Evolutionary conservation across 2,329 filamentous ascomycete species (phyloP).

Genomic region (Clonostachys sp.): DNA sequence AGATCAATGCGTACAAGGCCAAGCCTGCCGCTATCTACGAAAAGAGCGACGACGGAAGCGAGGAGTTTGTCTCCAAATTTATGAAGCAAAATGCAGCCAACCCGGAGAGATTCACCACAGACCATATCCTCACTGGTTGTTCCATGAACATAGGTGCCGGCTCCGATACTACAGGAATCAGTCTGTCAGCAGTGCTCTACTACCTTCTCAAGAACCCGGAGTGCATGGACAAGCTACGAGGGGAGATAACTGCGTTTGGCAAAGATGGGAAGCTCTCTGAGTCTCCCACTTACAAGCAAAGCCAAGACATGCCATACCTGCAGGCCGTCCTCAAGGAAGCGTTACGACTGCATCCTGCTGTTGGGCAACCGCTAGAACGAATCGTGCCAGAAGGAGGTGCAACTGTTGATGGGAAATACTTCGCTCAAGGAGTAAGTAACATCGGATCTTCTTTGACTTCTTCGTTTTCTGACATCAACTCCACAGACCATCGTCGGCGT

Average conservation of each 20-base stretch:
- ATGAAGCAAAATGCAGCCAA: constrained; percentile 24
- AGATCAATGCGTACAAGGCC: neutral
- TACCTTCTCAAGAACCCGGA: constrained; percentile 27
- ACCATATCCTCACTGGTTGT: constrained; percentile 11
- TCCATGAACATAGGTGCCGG: constrained; percentile 23
- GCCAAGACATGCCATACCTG: constrained; percentile 17
- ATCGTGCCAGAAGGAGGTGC: constrained; percentile 38
- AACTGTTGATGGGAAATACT: constrained; percentile 24
- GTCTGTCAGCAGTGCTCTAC: constrained; percentile 36
- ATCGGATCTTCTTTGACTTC: neutral
- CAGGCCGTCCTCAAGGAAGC: constrained; percentile 47
- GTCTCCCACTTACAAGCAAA: constrained; percentile 14
- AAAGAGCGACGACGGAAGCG: neutral
- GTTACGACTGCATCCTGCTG: constrained; percentile 42
- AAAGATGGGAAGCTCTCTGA: constrained; percentile 3
- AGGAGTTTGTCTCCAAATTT: constrained; percentile 2
- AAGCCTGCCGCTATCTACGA: neutral
- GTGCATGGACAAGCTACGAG: constrained; percentile 10
- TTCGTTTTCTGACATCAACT: neutral
- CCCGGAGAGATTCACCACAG: constrained; percentile 2
- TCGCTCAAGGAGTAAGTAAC: constrained; percentile 17
- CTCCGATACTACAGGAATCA: constrained; percentile 41
- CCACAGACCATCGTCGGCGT: constrained; percentile 34
- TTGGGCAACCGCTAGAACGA: constrained; percentile 41
- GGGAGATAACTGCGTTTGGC: constrained; percentile 16